These are phyloP conservation scores for Aaosphaeria pasadenensis DNA, from an alignment of 2,329 filamentous ascomycete genomes.

Conservation along the genomic window DNA sequence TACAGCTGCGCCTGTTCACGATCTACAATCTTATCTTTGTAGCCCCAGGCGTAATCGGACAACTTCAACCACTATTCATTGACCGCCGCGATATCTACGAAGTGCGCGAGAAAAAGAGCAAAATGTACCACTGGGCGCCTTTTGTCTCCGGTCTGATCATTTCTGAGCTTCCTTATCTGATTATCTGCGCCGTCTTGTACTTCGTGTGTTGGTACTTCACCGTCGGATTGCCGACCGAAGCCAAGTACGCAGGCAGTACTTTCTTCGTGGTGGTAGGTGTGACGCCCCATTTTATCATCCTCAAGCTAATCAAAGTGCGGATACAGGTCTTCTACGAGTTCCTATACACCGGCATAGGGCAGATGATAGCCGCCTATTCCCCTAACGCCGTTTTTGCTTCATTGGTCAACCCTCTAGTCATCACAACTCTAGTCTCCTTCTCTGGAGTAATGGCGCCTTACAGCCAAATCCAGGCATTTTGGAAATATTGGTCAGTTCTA, in stretches of 20 bases:
- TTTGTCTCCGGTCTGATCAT: conserved; percentile 68
- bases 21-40: conserved; percentile 49
- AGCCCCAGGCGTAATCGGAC: conserved; percentile 38
- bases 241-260: conserved; percentile 47
- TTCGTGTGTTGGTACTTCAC: conserved; percentile 66
- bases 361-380: conserved; percentile 51
- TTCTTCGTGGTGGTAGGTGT: conserved; percentile 44
- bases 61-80: conserved; percentile 45
- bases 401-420: conserved; percentile 45
- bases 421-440: conserved; percentile 20
- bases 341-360: conserved; percentile 54
- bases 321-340: conserved; percentile 53
- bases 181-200: conserved; percentile 60
- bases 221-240: conserved; percentile 20
- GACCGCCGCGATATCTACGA: conserved; percentile 49
- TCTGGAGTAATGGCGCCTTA: conserved; percentile 62
- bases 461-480: conserved; percentile 65
- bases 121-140: conserved; percentile 69
- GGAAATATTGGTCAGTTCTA: conserved; percentile 45
- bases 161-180: conserved; percentile 66
- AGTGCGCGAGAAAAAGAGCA: conserved; percentile 59
- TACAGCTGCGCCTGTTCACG: conserved; percentile 44
- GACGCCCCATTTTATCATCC: conserved; percentile 37
- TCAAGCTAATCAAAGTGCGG: neutral
- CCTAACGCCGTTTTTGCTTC: conserved; percentile 49